Base-by-base conservation (phyloP, 2,329 filamentous ascomycete species). In the Microsporum audouinii region DNA sequence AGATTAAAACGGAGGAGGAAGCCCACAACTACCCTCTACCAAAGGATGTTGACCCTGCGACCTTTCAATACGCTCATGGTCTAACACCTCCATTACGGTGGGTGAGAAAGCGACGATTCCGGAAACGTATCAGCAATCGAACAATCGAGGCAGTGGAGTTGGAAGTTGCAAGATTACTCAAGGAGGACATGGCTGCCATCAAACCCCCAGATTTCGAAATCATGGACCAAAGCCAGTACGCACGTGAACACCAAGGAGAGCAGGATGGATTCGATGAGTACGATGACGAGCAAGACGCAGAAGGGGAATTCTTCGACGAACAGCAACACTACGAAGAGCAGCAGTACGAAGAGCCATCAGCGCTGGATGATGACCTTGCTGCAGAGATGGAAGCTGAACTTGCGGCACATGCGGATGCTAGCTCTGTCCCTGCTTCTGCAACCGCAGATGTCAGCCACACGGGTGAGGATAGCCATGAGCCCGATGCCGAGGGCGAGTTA, bases 21-120 rank as follows among this genome's bases (percentile, higher is more conserved):
- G 87, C 86, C 0, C 78, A 80, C 68, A 79, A 78, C n/a, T 80
- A 77, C 59, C 81, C 86, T n/a, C 77, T 95, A 12, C 91, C 91
- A 1, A 73, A 79, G 59, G 87, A 90, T 68, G 80, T 95, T 58
- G 82, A 78, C 74, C 71, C 85, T 75, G 78, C 80, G 62, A 83
- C 79, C 3, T 85, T 86, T 67, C 86, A 84, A 69, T 95, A 88
- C 79, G 88, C 90, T 0, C 91, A 95, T 72, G 91, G 91, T 36
- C 78, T 96, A 23, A 94, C 90, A 1, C 89, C 91, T 3, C 91
- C 91, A 0, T 89, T 95, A 85, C 88, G 89, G 70, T 89, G 89
- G 77, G 89, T 88, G 49, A 81, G 88, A 49, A 90, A 89, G 71
- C 84, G 89, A 33, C 83, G 91, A 36, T 95, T 95, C 74, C 84